These are phyloP conservation scores for Penicillium taxi DNA, from an alignment of 495 filamentous ascomycete species.

Conservation along the genomic window DNA sequence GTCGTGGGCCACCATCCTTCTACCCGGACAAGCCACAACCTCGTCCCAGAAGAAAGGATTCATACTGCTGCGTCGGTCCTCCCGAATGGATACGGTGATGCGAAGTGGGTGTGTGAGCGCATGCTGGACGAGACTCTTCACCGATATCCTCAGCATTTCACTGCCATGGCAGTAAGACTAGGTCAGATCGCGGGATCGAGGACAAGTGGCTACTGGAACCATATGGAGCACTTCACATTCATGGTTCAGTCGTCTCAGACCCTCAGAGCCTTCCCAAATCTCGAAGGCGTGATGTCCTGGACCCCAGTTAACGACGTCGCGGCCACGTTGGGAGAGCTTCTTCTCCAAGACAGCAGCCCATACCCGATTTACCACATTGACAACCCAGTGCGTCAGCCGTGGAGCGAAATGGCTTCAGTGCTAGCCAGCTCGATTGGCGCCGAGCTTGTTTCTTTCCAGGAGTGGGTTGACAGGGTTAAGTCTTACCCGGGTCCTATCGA, in stretches of 20 bases:
- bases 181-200: constrained; percentile 46
- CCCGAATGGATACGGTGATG: constrained; percentile 38
- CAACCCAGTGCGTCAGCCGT: constrained; percentile 45
- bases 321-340: constrained; percentile 30
- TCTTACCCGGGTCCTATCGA: constrained; percentile 1
- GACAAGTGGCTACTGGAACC: constrained; percentile 48
- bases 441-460: constrained; percentile 32
- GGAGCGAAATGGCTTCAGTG: constrained; percentile 33
- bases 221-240: constrained; percentile 41
- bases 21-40: constrained; percentile 11
- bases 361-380: constrained; percentile 50
- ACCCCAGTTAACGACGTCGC: constrained; percentile 42
- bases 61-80: constrained; percentile 5
- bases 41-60: constrained; percentile 18
- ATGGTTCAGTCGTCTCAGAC: constrained; percentile 46
- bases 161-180: constrained; percentile 21
- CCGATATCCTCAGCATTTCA: constrained; percentile 4
- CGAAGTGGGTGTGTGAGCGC: constrained; percentile 40
- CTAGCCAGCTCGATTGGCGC: constrained; percentile 34
- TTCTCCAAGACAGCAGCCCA: constrained; percentile 17
- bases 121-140: constrained; percentile 31
- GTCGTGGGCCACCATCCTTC: constrained; percentile 42
- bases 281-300: constrained; percentile 41
- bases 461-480: constrained; percentile 30
- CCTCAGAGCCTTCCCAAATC: constrained; percentile 34